A percentile compares a stretch with the other conserved stretches of the same genome.
These are phyloP conservation scores for Kodamaea kakaduensis DNA, from an alignment of 805 yeast genomes.

Conservation along the genomic window DNA sequence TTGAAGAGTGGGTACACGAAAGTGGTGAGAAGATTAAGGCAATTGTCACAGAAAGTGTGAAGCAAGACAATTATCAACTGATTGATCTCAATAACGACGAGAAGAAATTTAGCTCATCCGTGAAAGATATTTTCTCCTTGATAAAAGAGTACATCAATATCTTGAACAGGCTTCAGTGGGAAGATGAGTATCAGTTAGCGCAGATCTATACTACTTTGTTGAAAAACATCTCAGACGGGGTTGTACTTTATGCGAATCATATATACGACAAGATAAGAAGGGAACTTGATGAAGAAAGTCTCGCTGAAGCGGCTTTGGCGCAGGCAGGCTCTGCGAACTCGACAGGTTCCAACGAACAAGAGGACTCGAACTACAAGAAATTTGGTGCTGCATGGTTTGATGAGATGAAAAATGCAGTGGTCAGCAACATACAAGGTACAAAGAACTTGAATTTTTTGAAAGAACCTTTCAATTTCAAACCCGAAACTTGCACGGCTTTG, in stretches of 20 bases:
- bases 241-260: conserved; percentile 46
- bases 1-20: conserved; percentile 37
- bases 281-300: conserved; percentile 38
- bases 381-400: conserved; percentile 40
- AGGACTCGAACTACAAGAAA: conserved; percentile 5
- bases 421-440: conserved; percentile 37
- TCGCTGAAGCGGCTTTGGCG: conserved; percentile 12
- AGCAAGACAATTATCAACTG: conserved; percentile 55
- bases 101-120: conserved; percentile 54
- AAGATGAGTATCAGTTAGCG: conserved; percentile 58
- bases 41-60: conserved; percentile 53
- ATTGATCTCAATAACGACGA: conserved; percentile 40
- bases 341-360: conserved; percentile 14
- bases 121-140: conserved; percentile 62
- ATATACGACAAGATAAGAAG: conserved; percentile 34
- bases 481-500: conserved; percentile 68
- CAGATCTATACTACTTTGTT: conserved; percentile 56
- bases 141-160: conserved; percentile 54
- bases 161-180: conserved; percentile 64
- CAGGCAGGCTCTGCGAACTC: conserved; percentile 7
- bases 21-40: conserved; percentile 44
- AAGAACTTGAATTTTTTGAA: conserved; percentile 29
- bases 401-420: conserved; percentile 48
- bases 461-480: conserved; percentile 55
- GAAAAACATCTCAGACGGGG: conserved; percentile 59